These are phyloP conservation scores for Fusarium sp. DNA, from an alignment of 2,329 filamentous ascomycete species.

Conservation along the genomic window DNA sequence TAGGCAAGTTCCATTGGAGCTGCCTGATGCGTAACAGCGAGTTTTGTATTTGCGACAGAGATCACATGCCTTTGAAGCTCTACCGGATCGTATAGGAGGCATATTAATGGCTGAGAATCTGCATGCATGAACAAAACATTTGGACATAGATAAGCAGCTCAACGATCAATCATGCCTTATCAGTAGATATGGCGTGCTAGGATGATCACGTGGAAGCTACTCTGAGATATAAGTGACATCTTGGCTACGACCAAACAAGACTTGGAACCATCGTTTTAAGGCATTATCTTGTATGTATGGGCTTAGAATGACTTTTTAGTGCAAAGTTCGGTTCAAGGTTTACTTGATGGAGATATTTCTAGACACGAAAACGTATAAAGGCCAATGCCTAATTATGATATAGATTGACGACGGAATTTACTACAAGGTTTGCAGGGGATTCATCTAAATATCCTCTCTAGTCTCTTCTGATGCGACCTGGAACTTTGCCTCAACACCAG, in stretches of 20 bases:
- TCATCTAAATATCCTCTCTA: not conserved
- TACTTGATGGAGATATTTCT: no score
- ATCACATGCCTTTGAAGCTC: slow-evolving; percentile 46
- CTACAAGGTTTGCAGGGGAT: no score
- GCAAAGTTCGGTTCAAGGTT: no score
- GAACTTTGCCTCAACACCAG: slow-evolving; percentile 39
- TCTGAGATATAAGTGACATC: not conserved
- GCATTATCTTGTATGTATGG: no score
- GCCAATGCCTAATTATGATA: no score
- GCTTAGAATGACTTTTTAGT: no score
- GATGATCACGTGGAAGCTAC: slow-evolving; percentile 17
- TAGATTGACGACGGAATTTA: no score
- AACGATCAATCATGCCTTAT: slow-evolving; percentile 4
- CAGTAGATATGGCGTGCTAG: slow-evolving; percentile 26
- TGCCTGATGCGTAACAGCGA: slow-evolving; percentile 39
- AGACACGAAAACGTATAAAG: no score
- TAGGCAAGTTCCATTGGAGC: slow-evolving; percentile 34
- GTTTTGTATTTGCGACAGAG: slow-evolving; percentile 46
- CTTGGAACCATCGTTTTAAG: no score
- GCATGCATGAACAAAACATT: not conserved
- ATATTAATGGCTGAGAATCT: slow-evolving; percentile 8
- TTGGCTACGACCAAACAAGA: no score
- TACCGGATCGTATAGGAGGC: slow-evolving; percentile 39
- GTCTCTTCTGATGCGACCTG: not conserved
- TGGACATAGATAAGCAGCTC: not conserved